Evolutionary conservation across 2,329 filamentous ascomycete genomes (phyloP), one percentile per base, ranked within the genome.

Genomic region (Aureobasidium subglaciale): DNA sequence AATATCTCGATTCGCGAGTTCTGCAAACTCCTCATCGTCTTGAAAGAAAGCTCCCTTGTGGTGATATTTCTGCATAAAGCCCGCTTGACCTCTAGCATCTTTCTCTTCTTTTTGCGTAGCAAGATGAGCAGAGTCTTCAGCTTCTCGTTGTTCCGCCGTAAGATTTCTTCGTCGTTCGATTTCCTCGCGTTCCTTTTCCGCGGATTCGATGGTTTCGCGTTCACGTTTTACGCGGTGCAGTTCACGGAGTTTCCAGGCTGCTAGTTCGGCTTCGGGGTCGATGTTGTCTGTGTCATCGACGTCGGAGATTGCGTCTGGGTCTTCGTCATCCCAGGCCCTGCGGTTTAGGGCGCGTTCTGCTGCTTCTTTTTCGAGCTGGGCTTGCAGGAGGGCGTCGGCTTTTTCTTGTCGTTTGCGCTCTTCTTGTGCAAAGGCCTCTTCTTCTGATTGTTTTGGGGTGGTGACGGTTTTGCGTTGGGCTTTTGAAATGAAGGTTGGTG

Each of bases 41-140:
- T 87, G 87, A 76, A 89, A 97, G 75, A 97, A 99, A 15, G 93
- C 93, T 46, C 93, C 93, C 73, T 91, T 92, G 78, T 99, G 93
- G 71, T 89, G 91, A 74, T 97, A 99, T 68, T 91, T 90, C 67
- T 96, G 91, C 87, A 97, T 89, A 70, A 84, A 96, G 2, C 81
- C 81, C 78, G 93, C 89, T 72, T 92, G 87, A 53, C 90, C 90
- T 59, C 86, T 85, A 49, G 77, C 59, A 64, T 88, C 88, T 22
- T 77, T 75, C 60, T 95, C 90, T 59, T 87, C 87, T 63, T 86
- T 83, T 71, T 97, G 92, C 61, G 79, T 78, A 1, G 85, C 84
- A 16, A 97, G 74, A 69, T 83, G 88, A 49, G 80, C 87, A 40
- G 84, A 81, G 70, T 99, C 93, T 69, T 99, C 93, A 57, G 83